Evolutionary conservation across 2,329 filamentous ascomycete species (phyloP), one percentile per base, ranked within the genome.

Genomic region (Nemania bipapillata): DNA sequence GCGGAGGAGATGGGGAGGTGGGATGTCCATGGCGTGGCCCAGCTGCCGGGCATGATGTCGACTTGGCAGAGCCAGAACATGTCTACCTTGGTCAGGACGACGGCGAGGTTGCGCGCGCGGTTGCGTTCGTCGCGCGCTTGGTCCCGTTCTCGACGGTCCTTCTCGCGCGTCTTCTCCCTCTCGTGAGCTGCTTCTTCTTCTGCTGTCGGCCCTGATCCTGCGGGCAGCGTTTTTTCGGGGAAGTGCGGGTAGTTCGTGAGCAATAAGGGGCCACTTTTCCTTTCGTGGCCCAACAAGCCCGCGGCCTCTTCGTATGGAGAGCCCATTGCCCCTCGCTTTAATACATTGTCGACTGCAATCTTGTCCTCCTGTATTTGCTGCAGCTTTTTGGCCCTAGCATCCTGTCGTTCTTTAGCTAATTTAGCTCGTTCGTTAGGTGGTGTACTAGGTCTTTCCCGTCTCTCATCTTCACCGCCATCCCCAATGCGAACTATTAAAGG

Each of bases 41-140:
- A 64, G 4, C 20, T 52, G 45, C 62, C 62, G 2, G 62, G 37
- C 53, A 64, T 58, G 3, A 20, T 32, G 5, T 64, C 62, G 5
- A 32, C 30, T 12, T 64, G 62, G 9, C 53, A 64, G 22, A 64
- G 53, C 54, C 62, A 64, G 22, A 64, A 64, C 62, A 64, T 57
- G 32, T 64, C 62, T 24, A 64, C 32, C 30, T 52, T 57, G 30
- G 53, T 64, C 8, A 64, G 53, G 1, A 20, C 42, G 17, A 57
- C 54, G 32, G 62, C 62, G 22, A 30, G 62, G 45, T 64, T 64
- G 17, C 62, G 62, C 9, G 9, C n/a, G 15, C 62, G 53, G 32
- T 64, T 64, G 2, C 62, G 15, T 4, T 64, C 24, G 5, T 64
- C 62, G 8, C 62, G 62, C 22, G 53, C 53, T 28, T 58, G 28